Conservation (phyloP, 2,329 filamentous ascomycete genomes). For the Beauveria brongniartii region DNA sequence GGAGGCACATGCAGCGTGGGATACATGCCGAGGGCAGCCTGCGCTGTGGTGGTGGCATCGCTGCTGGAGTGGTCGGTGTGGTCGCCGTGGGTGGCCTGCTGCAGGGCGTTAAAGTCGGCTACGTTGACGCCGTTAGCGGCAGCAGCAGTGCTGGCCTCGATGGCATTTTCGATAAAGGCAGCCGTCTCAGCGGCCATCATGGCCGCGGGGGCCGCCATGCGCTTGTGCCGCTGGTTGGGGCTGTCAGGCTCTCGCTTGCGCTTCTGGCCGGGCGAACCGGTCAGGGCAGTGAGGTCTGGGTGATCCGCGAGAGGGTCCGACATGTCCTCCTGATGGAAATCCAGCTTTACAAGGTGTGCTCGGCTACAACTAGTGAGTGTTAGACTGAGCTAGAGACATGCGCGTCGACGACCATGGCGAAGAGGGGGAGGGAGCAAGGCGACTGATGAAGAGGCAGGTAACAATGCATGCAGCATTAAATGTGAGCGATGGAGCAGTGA, state of each 20-base stretch:
- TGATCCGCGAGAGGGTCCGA: conserved; percentile 28
- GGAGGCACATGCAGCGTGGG: conserved; percentile 50
- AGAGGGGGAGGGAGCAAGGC: neutral
- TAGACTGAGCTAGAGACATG: neutral
- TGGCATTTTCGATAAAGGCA: conserved; percentile 47
- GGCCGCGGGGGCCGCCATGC: conserved; percentile 35
- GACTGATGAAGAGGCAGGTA: neutral
- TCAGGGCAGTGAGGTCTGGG: conserved; percentile 35
- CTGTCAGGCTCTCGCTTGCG: conserved; percentile 47
- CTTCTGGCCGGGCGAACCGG: conserved; percentile 41
- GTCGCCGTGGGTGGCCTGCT: conserved; percentile 41
- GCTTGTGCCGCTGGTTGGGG: conserved; percentile 43
- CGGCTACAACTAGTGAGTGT: conserved; percentile 2
- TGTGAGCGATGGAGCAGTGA: neutral
- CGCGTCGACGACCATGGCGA: neutral
- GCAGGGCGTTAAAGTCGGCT: conserved; percentile 48
- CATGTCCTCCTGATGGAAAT: conserved; percentile 3
- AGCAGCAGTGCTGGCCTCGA: conserved; percentile 34
- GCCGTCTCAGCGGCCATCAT: conserved; percentile 39
- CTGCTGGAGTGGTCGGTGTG: conserved; percentile 41
- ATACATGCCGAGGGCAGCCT: conserved; percentile 52
- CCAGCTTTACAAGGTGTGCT: conserved; percentile 5
- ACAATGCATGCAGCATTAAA: neutral
- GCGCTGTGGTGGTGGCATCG: conserved; percentile 51
- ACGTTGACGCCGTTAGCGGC: conserved; percentile 36